Percentiles rank a stretch among this genome's conserved stretches.
These are phyloP conservation scores for Ganoderma lucidum DNA, from an alignment of 1,284 basidiomycete genomes.

Conservation along the genomic window DNA sequence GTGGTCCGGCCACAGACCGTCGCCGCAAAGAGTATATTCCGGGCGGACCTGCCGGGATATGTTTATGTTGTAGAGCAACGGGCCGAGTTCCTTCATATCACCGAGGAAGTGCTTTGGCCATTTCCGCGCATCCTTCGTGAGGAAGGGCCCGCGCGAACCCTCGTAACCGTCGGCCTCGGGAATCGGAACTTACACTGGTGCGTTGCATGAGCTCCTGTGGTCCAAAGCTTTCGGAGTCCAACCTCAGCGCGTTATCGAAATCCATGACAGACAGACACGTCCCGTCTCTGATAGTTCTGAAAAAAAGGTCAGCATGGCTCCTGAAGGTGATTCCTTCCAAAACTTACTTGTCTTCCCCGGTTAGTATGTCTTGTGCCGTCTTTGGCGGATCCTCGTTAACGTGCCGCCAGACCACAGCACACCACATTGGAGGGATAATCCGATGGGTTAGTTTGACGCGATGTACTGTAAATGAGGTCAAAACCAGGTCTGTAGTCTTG, in stretches of 20 bases:
- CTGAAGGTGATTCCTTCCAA: too few relatives aligned
- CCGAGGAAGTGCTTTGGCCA: not conserved
- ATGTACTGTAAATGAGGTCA: not conserved
- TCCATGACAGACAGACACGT: not conserved
- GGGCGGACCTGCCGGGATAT: not conserved
- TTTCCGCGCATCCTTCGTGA: too few relatives aligned
- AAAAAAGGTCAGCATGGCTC: too few relatives aligned
- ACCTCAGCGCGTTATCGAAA: not conserved
- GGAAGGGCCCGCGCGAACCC: not conserved
- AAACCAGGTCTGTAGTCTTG: not conserved
- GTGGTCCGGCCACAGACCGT: not conserved
- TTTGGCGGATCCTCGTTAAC: not conserved
- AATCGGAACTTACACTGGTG: not conserved
- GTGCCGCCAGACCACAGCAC: not conserved
- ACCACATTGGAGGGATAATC: not conserved
- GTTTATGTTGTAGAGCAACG: not conserved
- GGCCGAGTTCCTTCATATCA: not conserved
- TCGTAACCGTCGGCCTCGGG: not conserved
- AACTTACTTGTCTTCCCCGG: not conserved
- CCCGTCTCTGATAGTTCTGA: not conserved
- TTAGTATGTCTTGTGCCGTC: not conserved
- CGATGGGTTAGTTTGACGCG: not conserved
- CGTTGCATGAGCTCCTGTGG: not conserved
- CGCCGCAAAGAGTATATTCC: conserved; percentile 1
- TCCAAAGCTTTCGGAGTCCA: not conserved